Evolutionary conservation across 495 filamentous ascomycete species (phyloP), one percentile per base, ranked within the genome.

Genomic region (Hypomontagnella monticulosa): DNA sequence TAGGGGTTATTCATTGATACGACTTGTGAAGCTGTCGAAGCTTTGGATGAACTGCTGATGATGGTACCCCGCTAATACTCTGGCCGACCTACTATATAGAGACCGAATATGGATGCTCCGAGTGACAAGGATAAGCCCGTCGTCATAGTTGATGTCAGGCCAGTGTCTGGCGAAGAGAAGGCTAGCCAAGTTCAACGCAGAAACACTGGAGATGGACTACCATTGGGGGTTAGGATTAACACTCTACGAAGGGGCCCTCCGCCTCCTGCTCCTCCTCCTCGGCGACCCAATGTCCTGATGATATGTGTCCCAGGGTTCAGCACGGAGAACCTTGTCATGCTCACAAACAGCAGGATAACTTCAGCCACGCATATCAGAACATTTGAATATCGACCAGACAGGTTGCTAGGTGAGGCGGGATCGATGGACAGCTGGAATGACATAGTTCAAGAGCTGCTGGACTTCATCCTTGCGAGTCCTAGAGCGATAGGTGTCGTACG

Each of bases 341-440:
- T 48, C 40, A 47, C 15, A n/a, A 54, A 54, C 15, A 5, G 0
- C 9, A 19, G 4, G n/a, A 15, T 61, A 23, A 41, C 53, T 15
- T 10, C 9, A 10, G 14, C 1, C n/a, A 20, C 49, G 10, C 18
- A 52, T n/a, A 18, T 48, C 32, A 34, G 0, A 23, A 48, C 18
- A 3, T 54, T 54, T 48, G 7, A 19, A n/a, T 40, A 48, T n/a
- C 38, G 33, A 14, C 14, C 58, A 14, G 18, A 32, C 11, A 54
- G 14, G 42, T 4, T 61, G 6, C 23, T 61, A 14, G 49, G 58
- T 18, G 58, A 61, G 14, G 48, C 53, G 19, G 58, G 58, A 4
- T 48, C 42, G 3, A 44, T 61, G 40, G 58, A 54, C 8, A 48
- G 9, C 19, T 46, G 54, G 49, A 42, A 54, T 10, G 41, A 34